Conservation (phyloP, 768 basidiomycete species). For the Kwoniella shandongensis region DNA sequence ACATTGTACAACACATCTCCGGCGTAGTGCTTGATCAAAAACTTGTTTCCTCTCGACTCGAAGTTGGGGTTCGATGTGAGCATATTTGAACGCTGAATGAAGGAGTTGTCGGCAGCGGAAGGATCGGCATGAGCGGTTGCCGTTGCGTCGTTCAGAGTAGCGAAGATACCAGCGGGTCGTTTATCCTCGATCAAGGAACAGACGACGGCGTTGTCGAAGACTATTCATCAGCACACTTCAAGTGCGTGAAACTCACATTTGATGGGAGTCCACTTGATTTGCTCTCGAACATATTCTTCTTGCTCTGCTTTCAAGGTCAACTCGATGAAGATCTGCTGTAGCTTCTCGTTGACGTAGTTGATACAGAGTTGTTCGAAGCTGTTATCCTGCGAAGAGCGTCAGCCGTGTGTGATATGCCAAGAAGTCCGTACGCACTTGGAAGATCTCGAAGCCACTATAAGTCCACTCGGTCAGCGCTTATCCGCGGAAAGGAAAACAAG, state of each 20-base stretch:
- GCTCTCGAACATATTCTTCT: constrained; percentile 96
- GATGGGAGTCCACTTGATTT: constrained; percentile 99
- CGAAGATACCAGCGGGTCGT: constrained; percentile 94
- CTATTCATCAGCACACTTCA: constrained; percentile 26
- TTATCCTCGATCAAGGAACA: constrained; percentile 97
- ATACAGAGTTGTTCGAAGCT: constrained; percentile 79
- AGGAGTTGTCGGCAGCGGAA: constrained; percentile 91
- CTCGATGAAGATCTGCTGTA: constrained; percentile 99
- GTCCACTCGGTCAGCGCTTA: constrained; percentile 11
- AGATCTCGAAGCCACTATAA: constrained; percentile 84
- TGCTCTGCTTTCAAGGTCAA: constrained; percentile 98
- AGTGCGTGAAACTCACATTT: constrained; percentile 62
- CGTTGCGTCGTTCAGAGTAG: constrained; percentile 97
- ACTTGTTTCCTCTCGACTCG: constrained; percentile 89
- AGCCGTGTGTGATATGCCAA: constrained; percentile 7
- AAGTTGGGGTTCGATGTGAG: constrained; percentile 88
- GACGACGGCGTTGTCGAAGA: constrained; percentile 64
- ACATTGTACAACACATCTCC: constrained; percentile 99
- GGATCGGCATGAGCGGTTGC: constrained; percentile 98
- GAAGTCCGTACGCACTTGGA: constrained; percentile 61
- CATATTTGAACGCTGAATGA: constrained; percentile 81
- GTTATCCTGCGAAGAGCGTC: constrained; percentile 40
- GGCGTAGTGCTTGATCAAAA: constrained; percentile 93
- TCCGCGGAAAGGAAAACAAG: no score
- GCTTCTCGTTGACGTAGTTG: constrained; percentile 99